Percentiles rank a stretch among this genome's conserved stretches.
Evolutionary conservation across 2,329 filamentous ascomycete genomes (phyloP).

Genomic region (Colletotrichum somersetense): DNA sequence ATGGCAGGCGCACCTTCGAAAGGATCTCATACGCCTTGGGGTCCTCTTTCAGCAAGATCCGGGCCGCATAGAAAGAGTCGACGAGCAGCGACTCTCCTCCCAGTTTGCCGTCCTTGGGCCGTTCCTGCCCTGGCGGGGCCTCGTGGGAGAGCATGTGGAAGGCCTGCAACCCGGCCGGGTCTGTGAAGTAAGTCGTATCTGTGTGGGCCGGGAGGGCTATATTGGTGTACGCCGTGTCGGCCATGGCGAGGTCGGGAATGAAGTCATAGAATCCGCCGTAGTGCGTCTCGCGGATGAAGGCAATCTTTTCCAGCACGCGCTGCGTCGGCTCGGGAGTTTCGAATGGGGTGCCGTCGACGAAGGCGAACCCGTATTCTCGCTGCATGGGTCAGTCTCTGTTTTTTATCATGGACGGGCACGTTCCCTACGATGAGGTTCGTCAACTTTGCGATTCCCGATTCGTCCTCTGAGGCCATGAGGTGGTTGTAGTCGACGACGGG

Average conservation of each 20-base stretch:
- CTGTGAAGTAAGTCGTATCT: slow-evolving; percentile 95
- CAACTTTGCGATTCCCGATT: slow-evolving; percentile 70
- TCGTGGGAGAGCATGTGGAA: slow-evolving; percentile 92
- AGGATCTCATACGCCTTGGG: slow-evolving; percentile 70
- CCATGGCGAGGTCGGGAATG: slow-evolving; percentile 86
- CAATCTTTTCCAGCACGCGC: slow-evolving; percentile 81
- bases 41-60: slow-evolving; percentile 67
- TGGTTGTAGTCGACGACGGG: slow-evolving; percentile 72
- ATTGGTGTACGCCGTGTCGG: slow-evolving; percentile 93
- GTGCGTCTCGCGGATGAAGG: slow-evolving; percentile 90
- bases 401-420: background rate
- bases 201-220: slow-evolving; percentile 87
- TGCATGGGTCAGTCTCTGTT: slow-evolving; percentile 50
- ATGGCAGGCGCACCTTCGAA: slow-evolving; percentile 70
- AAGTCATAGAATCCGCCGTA: slow-evolving; percentile 89
- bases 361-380: slow-evolving; percentile 80
- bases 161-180: slow-evolving; percentile 90
- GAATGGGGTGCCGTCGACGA: slow-evolving; percentile 76
- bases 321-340: slow-evolving; percentile 78
- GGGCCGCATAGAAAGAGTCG: slow-evolving; percentile 84
- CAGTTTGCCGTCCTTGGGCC: slow-evolving; percentile 43
- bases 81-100: slow-evolving; percentile 87
- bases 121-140: slow-evolving; percentile 57
- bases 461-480: slow-evolving; percentile 66
- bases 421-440: slow-evolving; percentile 72